These are phyloP conservation scores for Podila clonocystis DNA, from an alignment of 192 early-diverging fungal genomes.

Conservation along the genomic window DNA sequence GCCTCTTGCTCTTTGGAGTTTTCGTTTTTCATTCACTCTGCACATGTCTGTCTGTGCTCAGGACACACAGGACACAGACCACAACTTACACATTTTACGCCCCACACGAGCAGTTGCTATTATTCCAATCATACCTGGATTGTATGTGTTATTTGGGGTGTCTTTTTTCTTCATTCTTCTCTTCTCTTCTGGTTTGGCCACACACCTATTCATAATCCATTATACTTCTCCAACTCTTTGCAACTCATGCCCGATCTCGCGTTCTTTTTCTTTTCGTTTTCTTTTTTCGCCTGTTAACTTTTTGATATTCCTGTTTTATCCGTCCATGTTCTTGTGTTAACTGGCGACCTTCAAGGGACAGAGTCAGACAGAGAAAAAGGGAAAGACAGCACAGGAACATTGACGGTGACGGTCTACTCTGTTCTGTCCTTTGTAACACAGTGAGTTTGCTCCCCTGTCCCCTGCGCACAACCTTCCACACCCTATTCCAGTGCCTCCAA, in stretches of 20 bases:
- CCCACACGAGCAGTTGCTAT: no score
- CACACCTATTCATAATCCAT: not conserved
- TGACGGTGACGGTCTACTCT: no score
- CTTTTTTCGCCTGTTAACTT: not conserved
- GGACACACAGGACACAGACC: not conserved
- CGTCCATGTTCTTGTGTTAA: slow-evolving; percentile 3
- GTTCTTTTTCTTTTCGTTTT: not conserved
- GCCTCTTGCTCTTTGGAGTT: no score
- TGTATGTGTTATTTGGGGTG: not conserved
- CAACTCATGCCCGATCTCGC: not conserved
- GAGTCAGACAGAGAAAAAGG: not conserved
- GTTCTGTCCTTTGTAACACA: no score
- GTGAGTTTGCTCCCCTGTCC: no score
- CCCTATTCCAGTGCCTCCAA: no score
- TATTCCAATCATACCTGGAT: no score
- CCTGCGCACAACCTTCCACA: no score
- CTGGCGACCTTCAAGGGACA: not conserved
- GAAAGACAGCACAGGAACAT: not conserved
- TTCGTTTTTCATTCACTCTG: not conserved
- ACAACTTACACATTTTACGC: no score
- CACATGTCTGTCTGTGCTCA: not conserved
- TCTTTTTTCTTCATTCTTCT: not conserved
- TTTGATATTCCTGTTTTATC: not conserved
- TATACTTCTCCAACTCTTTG: not conserved
- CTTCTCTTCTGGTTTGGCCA: not conserved